Conservation (phyloP, 2,329 filamentous ascomycete species). For the Torrubiellomyces zombiae region DNA sequence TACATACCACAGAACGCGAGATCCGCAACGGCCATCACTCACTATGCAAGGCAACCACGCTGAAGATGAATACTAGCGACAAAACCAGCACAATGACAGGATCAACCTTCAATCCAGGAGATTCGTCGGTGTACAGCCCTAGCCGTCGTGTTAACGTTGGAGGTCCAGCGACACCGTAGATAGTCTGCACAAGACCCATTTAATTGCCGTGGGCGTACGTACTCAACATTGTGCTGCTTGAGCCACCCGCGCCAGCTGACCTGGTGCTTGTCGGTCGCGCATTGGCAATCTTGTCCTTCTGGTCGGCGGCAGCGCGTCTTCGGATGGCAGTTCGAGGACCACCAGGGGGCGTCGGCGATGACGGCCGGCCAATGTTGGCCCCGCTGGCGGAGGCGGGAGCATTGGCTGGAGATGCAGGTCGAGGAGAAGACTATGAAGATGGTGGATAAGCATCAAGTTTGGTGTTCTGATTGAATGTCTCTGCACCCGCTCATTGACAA, state of each 20-base stretch:
- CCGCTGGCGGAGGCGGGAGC: conserved; percentile 44
- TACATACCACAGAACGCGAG: no score
- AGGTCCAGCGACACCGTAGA: no score
- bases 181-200: no score
- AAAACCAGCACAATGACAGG: conserved; percentile 93
- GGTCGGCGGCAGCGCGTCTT: conserved; percentile 85
- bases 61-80: conserved; percentile 96
- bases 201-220: conserved; percentile 23
- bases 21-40: no score
- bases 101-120: conserved; percentile 91
- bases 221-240: conserved; percentile 97
- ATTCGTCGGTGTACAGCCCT: conserved; percentile 97
- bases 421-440: conserved; percentile 36
- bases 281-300: conserved; percentile 96
- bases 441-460: no score
- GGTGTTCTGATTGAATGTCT: no score
- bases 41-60: conserved; percentile 95
- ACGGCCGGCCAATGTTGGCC: conserved; percentile 56
- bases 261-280: conserved; percentile 81
- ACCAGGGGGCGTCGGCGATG: conserved; percentile 78
- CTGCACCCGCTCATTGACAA: no score
- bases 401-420: conserved; percentile 41
- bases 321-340: conserved; percentile 91
- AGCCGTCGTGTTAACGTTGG: no score
- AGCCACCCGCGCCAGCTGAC: conserved; percentile 85